phyloP scores from a whole-genome alignment of 768 basidiomycete species.

The Hebeloma cylindrosporum region DNA sequence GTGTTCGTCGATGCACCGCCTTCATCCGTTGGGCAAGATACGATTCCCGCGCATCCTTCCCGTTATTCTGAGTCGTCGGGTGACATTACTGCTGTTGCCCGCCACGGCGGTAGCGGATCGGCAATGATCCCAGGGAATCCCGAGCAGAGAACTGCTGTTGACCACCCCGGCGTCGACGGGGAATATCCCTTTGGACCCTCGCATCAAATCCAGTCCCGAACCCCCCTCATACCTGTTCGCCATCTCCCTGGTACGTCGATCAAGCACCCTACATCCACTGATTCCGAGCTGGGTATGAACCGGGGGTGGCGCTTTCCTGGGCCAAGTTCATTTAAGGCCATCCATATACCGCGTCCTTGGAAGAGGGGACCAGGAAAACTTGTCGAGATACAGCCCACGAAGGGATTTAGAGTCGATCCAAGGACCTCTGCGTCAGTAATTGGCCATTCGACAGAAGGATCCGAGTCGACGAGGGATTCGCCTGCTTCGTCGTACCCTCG shows the following conservation, averaged over 20 bases:
- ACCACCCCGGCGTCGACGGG: too few species aligned
- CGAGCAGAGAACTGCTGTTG: background rate
- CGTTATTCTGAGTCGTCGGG: background rate
- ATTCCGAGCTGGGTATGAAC: background rate
- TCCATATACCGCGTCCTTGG: background rate
- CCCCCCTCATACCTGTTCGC: too few species aligned
- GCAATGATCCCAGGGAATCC: background rate
- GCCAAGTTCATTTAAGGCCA: background rate
- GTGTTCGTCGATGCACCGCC: background rate
- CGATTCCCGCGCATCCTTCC: constrained; percentile 7
- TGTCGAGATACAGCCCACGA: background rate
- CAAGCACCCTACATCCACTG: background rate
- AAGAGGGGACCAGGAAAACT: background rate
- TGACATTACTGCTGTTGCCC: background rate
- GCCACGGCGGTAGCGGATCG: background rate
- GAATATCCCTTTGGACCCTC: too few species aligned
- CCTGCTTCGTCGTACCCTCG: background rate
- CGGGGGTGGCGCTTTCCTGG: constrained; percentile 1
- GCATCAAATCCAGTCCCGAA: too few species aligned
- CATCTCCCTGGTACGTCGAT: too few species aligned
- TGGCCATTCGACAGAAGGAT: constrained; percentile 7
- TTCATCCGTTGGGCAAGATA: constrained; percentile 1
- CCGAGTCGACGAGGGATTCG: constrained; percentile 2
- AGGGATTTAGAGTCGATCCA: constrained; percentile 7
- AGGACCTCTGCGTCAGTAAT: too few species aligned